Base-by-base conservation (phyloP, 306 rosid genomes). In the Ochetophila trinervis region DNA sequence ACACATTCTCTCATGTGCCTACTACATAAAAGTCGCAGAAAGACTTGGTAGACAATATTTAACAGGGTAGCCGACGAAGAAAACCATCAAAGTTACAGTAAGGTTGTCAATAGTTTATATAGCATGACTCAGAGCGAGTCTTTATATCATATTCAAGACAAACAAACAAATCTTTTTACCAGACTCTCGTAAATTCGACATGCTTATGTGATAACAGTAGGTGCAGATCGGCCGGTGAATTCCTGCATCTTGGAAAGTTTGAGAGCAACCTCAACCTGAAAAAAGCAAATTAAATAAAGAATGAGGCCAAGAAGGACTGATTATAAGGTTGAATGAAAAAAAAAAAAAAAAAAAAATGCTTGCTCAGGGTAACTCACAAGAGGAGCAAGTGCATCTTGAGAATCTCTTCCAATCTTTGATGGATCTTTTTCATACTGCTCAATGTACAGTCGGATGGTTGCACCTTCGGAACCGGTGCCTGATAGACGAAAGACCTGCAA, bases 381-480 rank as follows among this genome's bases (percentile, higher is more conserved):
- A 77, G 95, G 97, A 45, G 85, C 88, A 73, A 90, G 99, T 30
- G 99, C 97, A 13, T 93, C 97, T 65, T 82, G 84, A 69, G 96
- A 93, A 57, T 86, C 93, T 83, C 96, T 85, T 40, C 91, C 85
- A 35, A 58, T 93, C 71, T 90, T 90, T 53, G 96, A 90, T 49
- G 96, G 74, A 81, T 93, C 95, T 70, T 93, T 93, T 81, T 90
- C 99, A 44, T 93, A 90, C 78, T 93, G 99, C 84, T 93, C 97
- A 64, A 93, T 90, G 82, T 93, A 93, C 64, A 93, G 90, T 51
- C 97, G 87, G 72, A 93, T 93, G 55, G 97, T 93, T 36, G 99
- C 99, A 8, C 99, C 99, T 68, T 84, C 97, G 16, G 97, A 93
- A 66, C 99, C 99, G 67, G 99, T 93, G 79, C 99, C 99, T 10